Conservation (phyloP, 2,329 filamentous ascomycete species). For the Alternaria arborescens region DNA sequence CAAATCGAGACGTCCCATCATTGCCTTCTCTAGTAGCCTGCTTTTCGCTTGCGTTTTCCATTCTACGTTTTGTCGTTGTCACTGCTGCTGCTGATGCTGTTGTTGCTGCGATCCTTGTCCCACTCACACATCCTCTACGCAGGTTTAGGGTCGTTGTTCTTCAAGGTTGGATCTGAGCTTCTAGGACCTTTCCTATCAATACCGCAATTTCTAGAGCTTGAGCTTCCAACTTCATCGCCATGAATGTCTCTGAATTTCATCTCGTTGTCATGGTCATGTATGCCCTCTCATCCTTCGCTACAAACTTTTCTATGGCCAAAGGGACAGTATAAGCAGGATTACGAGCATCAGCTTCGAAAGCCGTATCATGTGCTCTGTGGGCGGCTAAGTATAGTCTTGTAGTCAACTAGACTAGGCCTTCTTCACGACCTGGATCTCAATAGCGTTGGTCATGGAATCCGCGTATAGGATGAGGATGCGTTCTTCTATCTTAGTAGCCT, state of each 20-base stretch:
- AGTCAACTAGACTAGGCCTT: too few species aligned
- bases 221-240: background rate
- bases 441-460: too few species aligned
- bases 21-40: background rate
- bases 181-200: too few species aligned
- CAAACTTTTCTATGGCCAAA: background rate
- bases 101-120: background rate
- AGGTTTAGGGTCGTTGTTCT: background rate
- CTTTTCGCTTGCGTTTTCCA: background rate
- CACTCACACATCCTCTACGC: background rate
- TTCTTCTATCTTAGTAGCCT: too few species aligned
- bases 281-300: background rate
- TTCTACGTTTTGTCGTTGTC: background rate
- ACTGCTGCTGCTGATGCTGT: too few species aligned
- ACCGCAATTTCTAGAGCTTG: background rate
- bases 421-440: too few species aligned
- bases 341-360: too few species aligned
- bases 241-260: background rate
- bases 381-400: too few species aligned
- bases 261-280: slow-evolving; percentile 1
- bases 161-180: too few species aligned
- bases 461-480: too few species aligned
- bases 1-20: background rate
- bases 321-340: too few species aligned
- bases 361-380: too few species aligned